Percentiles rank a stretch among this genome's conserved stretches.
Conservation (phyloP, 208 protist species). For the Acanthamoeba culbertsoni region DNA sequence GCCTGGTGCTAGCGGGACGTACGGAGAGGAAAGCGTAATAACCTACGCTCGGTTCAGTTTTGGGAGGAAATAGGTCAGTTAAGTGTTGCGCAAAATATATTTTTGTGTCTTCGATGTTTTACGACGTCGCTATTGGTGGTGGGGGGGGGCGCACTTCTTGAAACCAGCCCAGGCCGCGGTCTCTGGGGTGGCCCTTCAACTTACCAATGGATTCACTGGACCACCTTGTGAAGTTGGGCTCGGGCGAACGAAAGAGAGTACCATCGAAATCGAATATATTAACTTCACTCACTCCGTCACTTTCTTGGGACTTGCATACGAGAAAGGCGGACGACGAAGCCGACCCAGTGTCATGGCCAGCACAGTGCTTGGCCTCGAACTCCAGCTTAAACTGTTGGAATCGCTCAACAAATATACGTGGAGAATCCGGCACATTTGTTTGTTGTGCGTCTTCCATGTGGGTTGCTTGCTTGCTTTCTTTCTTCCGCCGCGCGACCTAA, state of each 20-base stretch:
- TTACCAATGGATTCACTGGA: not conserved
- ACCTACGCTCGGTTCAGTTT: too few relatives aligned
- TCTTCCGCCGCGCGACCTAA: not conserved
- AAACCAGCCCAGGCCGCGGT: conserved; percentile 45
- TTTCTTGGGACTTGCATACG: not conserved
- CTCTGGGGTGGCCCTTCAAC: conserved; percentile 6
- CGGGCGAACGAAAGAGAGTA: conserved; percentile 28
- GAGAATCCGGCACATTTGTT: not conserved
- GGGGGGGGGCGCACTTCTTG: not conserved
- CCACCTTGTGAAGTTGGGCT: not conserved
- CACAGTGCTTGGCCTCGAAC: not conserved
- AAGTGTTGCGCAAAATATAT: too few relatives aligned
- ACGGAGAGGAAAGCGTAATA: conserved; percentile 12
- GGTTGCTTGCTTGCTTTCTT: too few relatives aligned
- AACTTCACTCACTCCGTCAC: not conserved
- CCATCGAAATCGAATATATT: conserved; percentile 51
- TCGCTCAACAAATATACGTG: not conserved
- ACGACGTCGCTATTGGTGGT: too few relatives aligned
- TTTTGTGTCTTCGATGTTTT: too few relatives aligned
- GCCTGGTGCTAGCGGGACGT: not conserved
- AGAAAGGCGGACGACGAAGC: not conserved
- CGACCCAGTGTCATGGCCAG: not conserved
- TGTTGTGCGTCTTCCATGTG: not conserved
- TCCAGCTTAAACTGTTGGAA: not conserved
- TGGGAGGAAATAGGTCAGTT: too few relatives aligned